A percentile compares a stretch with the other conserved stretches of the same genome.
Evolutionary conservation across 805 yeast species (phyloP).

Genomic region (Blastobotrys muscicola): DNA sequence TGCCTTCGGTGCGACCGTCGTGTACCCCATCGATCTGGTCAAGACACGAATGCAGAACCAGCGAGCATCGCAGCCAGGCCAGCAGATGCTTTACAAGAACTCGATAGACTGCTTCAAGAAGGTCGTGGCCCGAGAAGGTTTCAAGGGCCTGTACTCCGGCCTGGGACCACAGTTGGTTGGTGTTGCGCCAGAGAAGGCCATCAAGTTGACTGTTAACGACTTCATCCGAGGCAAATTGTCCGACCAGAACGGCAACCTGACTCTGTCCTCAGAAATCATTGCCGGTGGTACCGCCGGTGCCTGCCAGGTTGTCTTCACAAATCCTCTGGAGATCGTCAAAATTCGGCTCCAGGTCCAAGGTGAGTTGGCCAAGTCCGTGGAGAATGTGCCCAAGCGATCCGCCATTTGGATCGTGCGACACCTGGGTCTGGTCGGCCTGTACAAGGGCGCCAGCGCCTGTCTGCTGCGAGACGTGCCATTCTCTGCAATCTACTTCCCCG

Average conservation of each 20-base stretch:
- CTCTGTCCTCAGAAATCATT: constrained; percentile 54
- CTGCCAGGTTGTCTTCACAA: constrained; percentile 92
- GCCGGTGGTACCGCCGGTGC: constrained; percentile 96
- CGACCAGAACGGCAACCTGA: constrained; percentile 36
- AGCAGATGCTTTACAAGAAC: constrained; percentile 50
- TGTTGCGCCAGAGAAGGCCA: constrained; percentile 98
- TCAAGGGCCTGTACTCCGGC: constrained; percentile 83
- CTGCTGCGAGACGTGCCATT: constrained; percentile 91
- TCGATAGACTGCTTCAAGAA: constrained; percentile 81
- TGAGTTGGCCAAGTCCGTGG: constrained; percentile 37
- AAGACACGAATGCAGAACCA: constrained; percentile 98
- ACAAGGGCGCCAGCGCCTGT: constrained; percentile 89
- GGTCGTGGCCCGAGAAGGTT: constrained; percentile 68
- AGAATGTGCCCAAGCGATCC: constrained; percentile 33
- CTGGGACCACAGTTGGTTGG: constrained; percentile 90
- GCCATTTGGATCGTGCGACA: constrained; percentile 68
- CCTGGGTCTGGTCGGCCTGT: constrained; percentile 76
- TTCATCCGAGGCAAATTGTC: constrained; percentile 67
- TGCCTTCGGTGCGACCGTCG: constrained; percentile 96
- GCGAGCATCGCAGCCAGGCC: constrained; percentile 47
- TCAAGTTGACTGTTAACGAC: constrained; percentile 90
- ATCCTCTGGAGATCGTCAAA: constrained; percentile 92
- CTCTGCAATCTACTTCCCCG: constrained; percentile 93
- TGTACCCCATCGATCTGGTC: constrained; percentile 91
- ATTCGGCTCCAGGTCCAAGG: constrained; percentile 94